Percentiles rank a stretch among this genome's conserved stretches.
These are phyloP conservation scores for Endogone sp. DNA, from an alignment of 192 early-diverging fungal genomes.

Conservation along the genomic window DNA sequence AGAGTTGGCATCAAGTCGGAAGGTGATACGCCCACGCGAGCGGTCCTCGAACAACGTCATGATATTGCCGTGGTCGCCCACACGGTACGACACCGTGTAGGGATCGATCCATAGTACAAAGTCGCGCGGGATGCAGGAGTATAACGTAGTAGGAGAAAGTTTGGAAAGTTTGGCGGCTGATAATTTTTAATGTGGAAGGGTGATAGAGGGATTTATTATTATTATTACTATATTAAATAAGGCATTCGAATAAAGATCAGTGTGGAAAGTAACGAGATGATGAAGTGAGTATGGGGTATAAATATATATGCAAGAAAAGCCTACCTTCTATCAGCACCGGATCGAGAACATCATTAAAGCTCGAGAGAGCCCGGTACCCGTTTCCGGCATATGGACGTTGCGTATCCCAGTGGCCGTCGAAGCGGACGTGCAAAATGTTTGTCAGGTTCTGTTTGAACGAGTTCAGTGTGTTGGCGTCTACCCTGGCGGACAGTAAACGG, in stretches of 20 bases:
- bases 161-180: constrained; percentile 46
- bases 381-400: constrained; percentile 61
- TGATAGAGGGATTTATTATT: neutral
- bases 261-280: too few species aligned
- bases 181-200: neutral
- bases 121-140: constrained; percentile 58
- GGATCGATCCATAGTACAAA: constrained; percentile 73
- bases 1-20: neutral
- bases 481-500: constrained; percentile 18
- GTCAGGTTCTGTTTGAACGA: constrained; percentile 47
- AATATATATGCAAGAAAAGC: neutral
- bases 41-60: constrained; percentile 62
- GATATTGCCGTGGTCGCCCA: constrained; percentile 68
- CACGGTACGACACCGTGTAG: constrained; percentile 63
- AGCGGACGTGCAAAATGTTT: constrained; percentile 50
- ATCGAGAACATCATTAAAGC: constrained; percentile 66
- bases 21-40: constrained; percentile 32
- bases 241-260: too few species aligned
- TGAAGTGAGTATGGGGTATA: neutral
- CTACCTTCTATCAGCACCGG: constrained; percentile 49
- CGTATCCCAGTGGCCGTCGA: constrained; percentile 68
- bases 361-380: constrained; percentile 73
- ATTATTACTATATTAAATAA: too few species aligned
- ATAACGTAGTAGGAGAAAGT: constrained; percentile 42
- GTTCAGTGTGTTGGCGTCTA: constrained; percentile 9